phyloP scores from a whole-genome alignment of 768 basidiomycete genomes.

The Hebeloma cylindrosporum region DNA sequence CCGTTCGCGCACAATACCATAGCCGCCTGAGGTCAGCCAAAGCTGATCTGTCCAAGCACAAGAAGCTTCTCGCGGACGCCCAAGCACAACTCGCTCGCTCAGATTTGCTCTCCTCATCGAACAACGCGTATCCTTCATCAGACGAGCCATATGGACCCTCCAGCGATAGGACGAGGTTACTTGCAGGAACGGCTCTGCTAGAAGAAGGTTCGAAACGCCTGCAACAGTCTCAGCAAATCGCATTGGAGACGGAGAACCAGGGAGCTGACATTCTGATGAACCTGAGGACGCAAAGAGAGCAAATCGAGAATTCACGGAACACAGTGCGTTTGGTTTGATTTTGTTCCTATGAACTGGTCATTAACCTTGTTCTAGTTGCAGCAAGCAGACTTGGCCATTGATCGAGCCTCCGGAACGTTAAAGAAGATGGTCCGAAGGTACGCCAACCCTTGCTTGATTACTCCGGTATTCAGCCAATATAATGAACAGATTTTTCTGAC shows the following conservation, averaged over 20 bases:
- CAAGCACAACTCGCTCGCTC: slow-evolving; percentile 68
- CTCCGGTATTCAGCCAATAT: slow-evolving; percentile 15
- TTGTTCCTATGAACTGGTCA: background rate
- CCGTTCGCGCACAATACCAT: slow-evolving; percentile 76
- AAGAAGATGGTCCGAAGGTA: slow-evolving; percentile 96
- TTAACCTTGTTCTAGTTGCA: slow-evolving; percentile 55
- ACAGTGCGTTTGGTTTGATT: slow-evolving; percentile 56
- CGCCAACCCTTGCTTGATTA: slow-evolving; percentile 25
- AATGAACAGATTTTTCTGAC: slow-evolving; percentile 37
- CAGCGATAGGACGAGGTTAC: slow-evolving; percentile 75
- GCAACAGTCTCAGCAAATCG: slow-evolving; percentile 88
- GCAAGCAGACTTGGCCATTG: slow-evolving; percentile 85
- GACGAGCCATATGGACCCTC: slow-evolving; percentile 79
- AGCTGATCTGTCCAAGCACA: slow-evolving; percentile 70
- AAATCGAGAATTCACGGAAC: slow-evolving; percentile 90
- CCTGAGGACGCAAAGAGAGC: slow-evolving; percentile 85
- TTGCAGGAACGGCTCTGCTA: slow-evolving; percentile 74
- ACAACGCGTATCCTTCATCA: slow-evolving; percentile 42
- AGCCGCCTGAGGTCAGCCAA: slow-evolving; percentile 74
- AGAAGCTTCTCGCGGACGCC: slow-evolving; percentile 77
- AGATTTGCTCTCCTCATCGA: slow-evolving; percentile 66
- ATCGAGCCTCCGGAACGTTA: slow-evolving; percentile 86
- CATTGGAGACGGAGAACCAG: slow-evolving; percentile 94
- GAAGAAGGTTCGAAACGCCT: slow-evolving; percentile 84
- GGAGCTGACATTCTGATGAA: slow-evolving; percentile 91